Evolutionary conservation across 768 basidiomycete species (phyloP).

Genomic region (Psilocybe tampanensis): DNA sequence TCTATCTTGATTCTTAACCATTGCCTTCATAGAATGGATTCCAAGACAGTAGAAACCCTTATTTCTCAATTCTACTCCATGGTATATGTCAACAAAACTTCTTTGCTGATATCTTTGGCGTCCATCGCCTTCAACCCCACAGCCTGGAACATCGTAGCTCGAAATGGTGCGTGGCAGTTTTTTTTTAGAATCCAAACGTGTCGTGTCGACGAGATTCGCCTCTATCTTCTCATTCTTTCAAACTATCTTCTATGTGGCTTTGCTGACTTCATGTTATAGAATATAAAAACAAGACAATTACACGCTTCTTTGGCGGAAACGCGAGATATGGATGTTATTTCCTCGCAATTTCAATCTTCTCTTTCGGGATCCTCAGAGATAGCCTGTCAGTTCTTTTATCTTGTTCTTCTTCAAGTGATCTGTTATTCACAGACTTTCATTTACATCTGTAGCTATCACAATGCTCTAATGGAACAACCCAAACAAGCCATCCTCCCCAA

Average conservation of each 20-base stretch:
- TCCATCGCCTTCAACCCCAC: constrained; percentile 89
- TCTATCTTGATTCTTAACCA: no score
- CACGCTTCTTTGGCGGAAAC: constrained; percentile 78
- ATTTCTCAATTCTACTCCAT: constrained; percentile 20
- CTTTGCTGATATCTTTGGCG: constrained; percentile 65
- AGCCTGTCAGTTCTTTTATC: constrained; percentile 58
- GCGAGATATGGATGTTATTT: constrained; percentile 82
- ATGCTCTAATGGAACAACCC: constrained; percentile 80
- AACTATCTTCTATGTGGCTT: background rate
- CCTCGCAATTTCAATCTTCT: constrained; percentile 83
- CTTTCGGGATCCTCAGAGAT: constrained; percentile 84
- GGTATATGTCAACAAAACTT: constrained; percentile 66
- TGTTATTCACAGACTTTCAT: background rate
- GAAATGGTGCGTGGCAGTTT: constrained; percentile 65
- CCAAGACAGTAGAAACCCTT: constrained; percentile 15
- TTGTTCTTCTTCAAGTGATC: background rate
- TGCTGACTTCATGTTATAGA: constrained; percentile 28
- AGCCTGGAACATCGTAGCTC: constrained; percentile 95
- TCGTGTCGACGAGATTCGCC: background rate
- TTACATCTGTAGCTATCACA: constrained; percentile 60
- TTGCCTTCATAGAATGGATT: constrained; percentile 19
- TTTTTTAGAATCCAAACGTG: constrained; percentile 1
- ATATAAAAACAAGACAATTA: constrained; percentile 86
- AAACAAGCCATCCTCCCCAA: constrained; percentile 62
- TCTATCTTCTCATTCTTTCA: background rate